Evolutionary conservation across 306 rosid genomes (phyloP).

Genomic region (Urtica urens): DNA sequence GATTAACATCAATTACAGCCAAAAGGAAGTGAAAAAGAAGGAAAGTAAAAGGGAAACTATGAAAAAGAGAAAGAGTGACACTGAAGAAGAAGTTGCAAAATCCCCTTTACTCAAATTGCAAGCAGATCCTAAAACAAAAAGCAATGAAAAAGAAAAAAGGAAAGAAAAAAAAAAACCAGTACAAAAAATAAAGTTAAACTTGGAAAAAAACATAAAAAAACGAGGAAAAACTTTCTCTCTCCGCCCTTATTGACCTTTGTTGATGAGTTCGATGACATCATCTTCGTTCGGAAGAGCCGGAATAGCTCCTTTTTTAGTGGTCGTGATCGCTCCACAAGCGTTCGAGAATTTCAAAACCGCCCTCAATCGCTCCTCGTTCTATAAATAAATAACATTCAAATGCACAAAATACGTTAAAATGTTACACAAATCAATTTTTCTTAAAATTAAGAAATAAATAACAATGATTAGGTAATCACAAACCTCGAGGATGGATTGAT

Average conservation of each 20-base stretch:
- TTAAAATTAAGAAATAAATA: neutral
- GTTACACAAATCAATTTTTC: neutral
- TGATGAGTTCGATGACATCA: slow-evolving; percentile 39
- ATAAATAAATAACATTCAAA: neutral
- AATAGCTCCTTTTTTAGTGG: slow-evolving; percentile 82
- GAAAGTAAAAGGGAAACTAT: neutral
- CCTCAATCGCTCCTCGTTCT: slow-evolving; percentile 69
- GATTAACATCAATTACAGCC: slow-evolving; percentile 10
- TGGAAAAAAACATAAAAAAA: neutral
- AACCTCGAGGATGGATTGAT: slow-evolving; percentile 74
- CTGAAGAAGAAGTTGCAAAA: slow-evolving; percentile 14
- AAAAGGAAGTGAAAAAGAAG: neutral
- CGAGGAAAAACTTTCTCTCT: neutral
- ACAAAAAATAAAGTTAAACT: neutral
- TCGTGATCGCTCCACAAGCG: slow-evolving; percentile 93
- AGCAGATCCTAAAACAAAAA: slow-evolving; percentile 11
- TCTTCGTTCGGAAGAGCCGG: slow-evolving; percentile 72
- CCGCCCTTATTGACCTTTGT: slow-evolving; percentile 22
- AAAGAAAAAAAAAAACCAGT: neutral
- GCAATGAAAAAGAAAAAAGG: neutral
- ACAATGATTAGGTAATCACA: neutral
- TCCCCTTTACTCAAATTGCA: slow-evolving; percentile 22
- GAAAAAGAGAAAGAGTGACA: neutral
- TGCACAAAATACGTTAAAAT: neutral
- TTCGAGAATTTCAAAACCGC: slow-evolving; percentile 52